Conservation (phyloP, 1,284 basidiomycete species). For the Fomitopsis betulina region DNA sequence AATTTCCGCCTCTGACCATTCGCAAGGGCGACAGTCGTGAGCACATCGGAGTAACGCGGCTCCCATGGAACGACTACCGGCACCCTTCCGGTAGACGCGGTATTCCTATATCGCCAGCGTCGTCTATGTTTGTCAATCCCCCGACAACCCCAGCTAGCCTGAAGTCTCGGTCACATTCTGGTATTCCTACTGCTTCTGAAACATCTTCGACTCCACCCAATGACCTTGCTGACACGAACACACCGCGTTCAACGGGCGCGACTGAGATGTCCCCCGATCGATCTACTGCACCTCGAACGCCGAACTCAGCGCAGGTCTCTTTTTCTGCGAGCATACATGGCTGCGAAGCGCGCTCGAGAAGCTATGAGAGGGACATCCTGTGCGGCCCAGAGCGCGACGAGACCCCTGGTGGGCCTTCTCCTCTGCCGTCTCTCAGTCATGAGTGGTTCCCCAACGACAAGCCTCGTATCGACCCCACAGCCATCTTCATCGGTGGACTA, state of each 20-base stretch:
- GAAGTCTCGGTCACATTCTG: neutral
- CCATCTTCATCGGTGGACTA: slow-evolving; percentile 72
- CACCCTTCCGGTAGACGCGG: slow-evolving; percentile 3
- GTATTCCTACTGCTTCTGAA: neutral
- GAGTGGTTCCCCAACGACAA: slow-evolving; percentile 22
- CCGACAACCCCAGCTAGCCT: neutral
- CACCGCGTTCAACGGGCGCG: neutral
- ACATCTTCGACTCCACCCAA: neutral
- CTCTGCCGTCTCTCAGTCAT: neutral
- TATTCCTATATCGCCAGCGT: slow-evolving; percentile 8
- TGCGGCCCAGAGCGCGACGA: neutral
- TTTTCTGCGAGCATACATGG: neutral
- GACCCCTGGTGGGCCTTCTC: neutral
- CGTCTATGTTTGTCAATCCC: slow-evolving; percentile 10
- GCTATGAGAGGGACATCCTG: neutral
- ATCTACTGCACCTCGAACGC: slow-evolving; percentile 38
- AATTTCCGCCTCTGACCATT: slow-evolving; percentile 38
- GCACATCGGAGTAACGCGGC: neutral
- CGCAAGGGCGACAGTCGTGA: slow-evolving; percentile 1
- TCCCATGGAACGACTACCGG: neutral
- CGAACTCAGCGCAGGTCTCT: slow-evolving; percentile 26
- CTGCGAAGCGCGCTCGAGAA: neutral
- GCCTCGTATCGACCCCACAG: slow-evolving; percentile 51
- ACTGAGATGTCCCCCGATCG: neutral
- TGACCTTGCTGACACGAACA: neutral